Percentiles rank a stretch among this genome's conserved stretches.
These are phyloP conservation scores for Periconia macrospinosa DNA, from an alignment of 2,329 filamentous ascomycete genomes.

Conservation along the genomic window DNA sequence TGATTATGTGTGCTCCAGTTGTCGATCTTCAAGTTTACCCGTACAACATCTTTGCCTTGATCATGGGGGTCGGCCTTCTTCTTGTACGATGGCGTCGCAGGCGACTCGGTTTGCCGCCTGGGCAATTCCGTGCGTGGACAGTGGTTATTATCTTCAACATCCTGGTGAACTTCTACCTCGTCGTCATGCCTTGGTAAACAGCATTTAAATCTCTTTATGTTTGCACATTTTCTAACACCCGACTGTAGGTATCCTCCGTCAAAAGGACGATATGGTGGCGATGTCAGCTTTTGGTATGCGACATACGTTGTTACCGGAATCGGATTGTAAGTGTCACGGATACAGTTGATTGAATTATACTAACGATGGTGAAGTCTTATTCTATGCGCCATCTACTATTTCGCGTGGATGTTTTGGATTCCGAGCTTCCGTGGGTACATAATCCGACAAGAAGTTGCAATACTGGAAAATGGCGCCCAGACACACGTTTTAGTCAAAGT, in stretches of 20 bases:
- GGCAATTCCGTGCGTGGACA: conserved; percentile 64
- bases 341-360: background rate
- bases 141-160: conserved; percentile 62
- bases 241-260: conserved; percentile 57
- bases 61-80: conserved; percentile 61
- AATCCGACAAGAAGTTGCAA: conserved; percentile 58
- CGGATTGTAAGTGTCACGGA: conserved; percentile 57
- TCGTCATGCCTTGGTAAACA: conserved; percentile 65
- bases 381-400: conserved; percentile 61
- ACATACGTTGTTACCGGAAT: conserved; percentile 68
- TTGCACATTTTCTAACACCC: too few relatives aligned
- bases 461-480: conserved; percentile 53
- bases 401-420: conserved; percentile 59
- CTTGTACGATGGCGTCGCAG: conserved; percentile 59
- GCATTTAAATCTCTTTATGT: too few relatives aligned
- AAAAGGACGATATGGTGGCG: conserved; percentile 60
- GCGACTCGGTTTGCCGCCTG: conserved; percentile 50
- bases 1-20: conserved; percentile 42
- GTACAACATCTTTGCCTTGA: conserved; percentile 58
- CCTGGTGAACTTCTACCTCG: conserved; percentile 60
- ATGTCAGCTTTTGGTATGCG: conserved; percentile 73
- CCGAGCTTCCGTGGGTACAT: conserved; percentile 58
- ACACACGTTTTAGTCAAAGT: conserved; percentile 59
- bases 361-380: conserved; percentile 46
- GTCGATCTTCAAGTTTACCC: conserved; percentile 64